Evolutionary conservation across 2,329 filamentous ascomycete genomes (phyloP), one percentile per base, ranked within the genome.

Genomic region (Colletotrichum truncatum): DNA sequence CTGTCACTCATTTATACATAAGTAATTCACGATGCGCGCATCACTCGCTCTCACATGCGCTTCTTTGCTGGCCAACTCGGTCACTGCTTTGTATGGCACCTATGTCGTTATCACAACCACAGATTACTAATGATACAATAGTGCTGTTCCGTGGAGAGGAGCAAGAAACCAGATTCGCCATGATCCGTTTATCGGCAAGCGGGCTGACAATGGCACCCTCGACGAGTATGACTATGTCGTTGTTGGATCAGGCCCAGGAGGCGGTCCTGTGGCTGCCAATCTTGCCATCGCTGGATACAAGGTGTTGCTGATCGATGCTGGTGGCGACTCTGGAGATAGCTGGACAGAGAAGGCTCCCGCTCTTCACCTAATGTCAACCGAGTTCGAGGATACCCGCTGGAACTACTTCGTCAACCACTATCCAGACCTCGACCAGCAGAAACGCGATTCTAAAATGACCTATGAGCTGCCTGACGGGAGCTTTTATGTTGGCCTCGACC

Each of bases 231-330:
- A 88, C 67, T 89, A 88, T 73, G 78, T 89, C 11, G 78, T 89
- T 9, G 82, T 89, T 28, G 86, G 86, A 5, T 85, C 83, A 11
- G 85, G 86, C 2, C 79, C 85, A 1, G 85, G 86, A 48, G 85
- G 86, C 49, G 84, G 80, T 28, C 85, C 85, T 3, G 72, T 88
- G 3, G 84, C 86, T 4, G 81, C 83, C 34, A 81, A 85, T 51
- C 81, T 89, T 38, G 86, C 86, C 12, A 77, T 82, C 16, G 84
- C 84, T 3, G 86, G 87, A 43, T 81, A 84, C 74, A 84, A 80
- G 64, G 84, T 85, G 2, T 79, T 89, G 23, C 75, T 89, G 4
- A 81, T 89, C 21, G 86, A 89, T 67, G 86, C 86, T 6, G 86
- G 86, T 38, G 83, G 85, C 43, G 85, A 89, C 68, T 80, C 86